A percentile compares a stretch with the other conserved stretches of the same genome.
Evolutionary conservation across 495 filamentous ascomycete genomes (phyloP).

Genomic region (Chaetomium fimeti): DNA sequence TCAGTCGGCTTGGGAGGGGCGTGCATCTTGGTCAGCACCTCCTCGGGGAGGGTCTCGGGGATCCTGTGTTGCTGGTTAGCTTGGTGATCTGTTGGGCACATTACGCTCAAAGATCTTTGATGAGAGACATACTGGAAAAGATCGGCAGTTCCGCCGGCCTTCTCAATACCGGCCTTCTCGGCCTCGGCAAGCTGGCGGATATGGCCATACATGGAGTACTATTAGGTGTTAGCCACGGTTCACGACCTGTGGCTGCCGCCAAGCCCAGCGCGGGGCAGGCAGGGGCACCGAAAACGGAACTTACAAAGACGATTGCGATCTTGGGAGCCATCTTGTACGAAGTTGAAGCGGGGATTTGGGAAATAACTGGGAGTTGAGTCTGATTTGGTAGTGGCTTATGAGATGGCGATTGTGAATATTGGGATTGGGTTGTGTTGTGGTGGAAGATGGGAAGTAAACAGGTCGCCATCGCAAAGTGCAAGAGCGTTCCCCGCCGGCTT

Average conservation of each 20-base stretch:
- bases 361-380: not conserved
- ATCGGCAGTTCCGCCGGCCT: constrained; percentile 75
- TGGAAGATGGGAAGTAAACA: not conserved
- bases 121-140: constrained; percentile 68
- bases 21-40: constrained; percentile 80
- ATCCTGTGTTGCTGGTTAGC: constrained; percentile 50
- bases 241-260: not conserved
- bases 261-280: not conserved
- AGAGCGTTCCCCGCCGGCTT: not conserved
- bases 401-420: not conserved
- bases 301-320: constrained; percentile 85
- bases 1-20: constrained; percentile 71
- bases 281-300: constrained; percentile 34
- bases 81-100: not conserved
- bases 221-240: constrained; percentile 23
- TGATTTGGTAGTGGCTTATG: not conserved
- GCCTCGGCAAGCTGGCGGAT: constrained; percentile 80
- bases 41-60: constrained; percentile 78
- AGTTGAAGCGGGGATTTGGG: not conserved
- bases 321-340: constrained; percentile 77
- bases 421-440: not conserved
- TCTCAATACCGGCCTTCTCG: constrained; percentile 86
- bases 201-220: constrained; percentile 98
- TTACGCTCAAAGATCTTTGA: not conserved
- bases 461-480: not conserved